phyloP scores from a whole-genome alignment of 2,329 filamentous ascomycete species.

The Aspergillus sp. region DNA sequence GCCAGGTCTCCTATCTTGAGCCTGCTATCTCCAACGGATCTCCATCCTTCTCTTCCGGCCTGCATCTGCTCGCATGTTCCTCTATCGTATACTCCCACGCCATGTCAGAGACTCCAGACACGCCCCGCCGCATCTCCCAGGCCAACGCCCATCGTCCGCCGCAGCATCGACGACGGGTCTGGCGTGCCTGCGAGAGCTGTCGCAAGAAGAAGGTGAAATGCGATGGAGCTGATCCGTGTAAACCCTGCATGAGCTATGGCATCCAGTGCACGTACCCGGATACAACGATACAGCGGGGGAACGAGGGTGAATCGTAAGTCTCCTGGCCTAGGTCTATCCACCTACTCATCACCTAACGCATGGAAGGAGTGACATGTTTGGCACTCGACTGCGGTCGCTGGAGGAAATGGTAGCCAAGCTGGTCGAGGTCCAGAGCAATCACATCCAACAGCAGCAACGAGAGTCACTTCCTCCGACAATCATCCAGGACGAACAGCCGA shows the following conservation, averaged over 20 bases:
- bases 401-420: not conserved
- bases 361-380: not conserved
- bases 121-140: not conserved
- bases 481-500: not conserved
- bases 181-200: not conserved
- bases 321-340: not conserved
- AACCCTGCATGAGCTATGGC: not conserved
- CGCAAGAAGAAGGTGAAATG: constrained; percentile 1
- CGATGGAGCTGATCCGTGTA: not conserved
- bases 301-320: not conserved
- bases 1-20: too few species aligned
- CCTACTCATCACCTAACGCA: not conserved
- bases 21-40: too few species aligned
- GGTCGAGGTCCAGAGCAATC: not conserved
- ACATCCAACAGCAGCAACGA: not conserved
- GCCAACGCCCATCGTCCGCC: not conserved
- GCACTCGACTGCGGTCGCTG: not conserved
- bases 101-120: too few species aligned
- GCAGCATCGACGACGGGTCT: not conserved
- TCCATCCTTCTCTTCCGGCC: too few species aligned
- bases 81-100: too few species aligned
- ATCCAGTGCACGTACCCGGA: not conserved
- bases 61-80: too few species aligned
- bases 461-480: not conserved
- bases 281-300: not conserved